A percentile compares a stretch with the other conserved stretches of the same genome.
Evolutionary conservation across 2,329 filamentous ascomycete genomes (phyloP).

Genomic region (Drechslerella dactyloides): DNA sequence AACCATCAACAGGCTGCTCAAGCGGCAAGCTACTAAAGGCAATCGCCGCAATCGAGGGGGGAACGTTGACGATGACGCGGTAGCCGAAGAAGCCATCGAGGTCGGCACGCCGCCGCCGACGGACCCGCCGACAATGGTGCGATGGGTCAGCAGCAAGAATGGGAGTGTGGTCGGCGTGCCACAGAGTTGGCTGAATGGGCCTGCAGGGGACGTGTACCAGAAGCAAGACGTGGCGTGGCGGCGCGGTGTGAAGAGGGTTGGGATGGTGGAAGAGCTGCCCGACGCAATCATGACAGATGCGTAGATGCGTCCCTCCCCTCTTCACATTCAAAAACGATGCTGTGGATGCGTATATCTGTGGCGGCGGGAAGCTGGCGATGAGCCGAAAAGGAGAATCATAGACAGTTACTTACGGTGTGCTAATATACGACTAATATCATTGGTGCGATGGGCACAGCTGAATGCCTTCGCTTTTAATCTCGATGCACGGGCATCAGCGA

Average conservation of each 20-base stretch:
- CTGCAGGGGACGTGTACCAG: conserved; percentile 65
- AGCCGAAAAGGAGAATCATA: too few relatives aligned
- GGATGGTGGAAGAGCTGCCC: conserved; percentile 55
- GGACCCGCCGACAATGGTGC: conserved; percentile 68
- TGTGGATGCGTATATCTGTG: too few relatives aligned
- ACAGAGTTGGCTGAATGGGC: conserved; percentile 70
- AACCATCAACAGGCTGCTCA: conserved; percentile 87
- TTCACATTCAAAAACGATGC: too few relatives aligned
- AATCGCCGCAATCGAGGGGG: conserved; percentile 62
- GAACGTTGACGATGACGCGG: conserved; percentile 58
- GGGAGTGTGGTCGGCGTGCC: conserved; percentile 71
- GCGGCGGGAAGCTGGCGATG: too few relatives aligned
- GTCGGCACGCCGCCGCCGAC: conserved; percentile 60
- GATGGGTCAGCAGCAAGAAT: conserved; percentile 73
- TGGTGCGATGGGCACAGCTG: too few relatives aligned
- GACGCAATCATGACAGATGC: conserved; percentile 35
- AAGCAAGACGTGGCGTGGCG: conserved; percentile 57
- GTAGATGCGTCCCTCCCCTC: conserved; percentile 5
- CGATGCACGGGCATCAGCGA: too few relatives aligned
- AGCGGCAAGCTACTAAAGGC: conserved; percentile 81
- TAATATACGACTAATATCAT: too few relatives aligned
- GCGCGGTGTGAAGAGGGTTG: conserved; percentile 56
- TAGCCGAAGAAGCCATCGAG: conserved; percentile 57
- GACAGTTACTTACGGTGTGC: too few relatives aligned
- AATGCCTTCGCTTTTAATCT: too few relatives aligned